Percentiles rank a stretch among this genome's conserved stretches.
These are phyloP conservation scores for Leucocoprinus sp. DNA, from an alignment of 768 basidiomycete genomes.

Conservation along the genomic window DNA sequence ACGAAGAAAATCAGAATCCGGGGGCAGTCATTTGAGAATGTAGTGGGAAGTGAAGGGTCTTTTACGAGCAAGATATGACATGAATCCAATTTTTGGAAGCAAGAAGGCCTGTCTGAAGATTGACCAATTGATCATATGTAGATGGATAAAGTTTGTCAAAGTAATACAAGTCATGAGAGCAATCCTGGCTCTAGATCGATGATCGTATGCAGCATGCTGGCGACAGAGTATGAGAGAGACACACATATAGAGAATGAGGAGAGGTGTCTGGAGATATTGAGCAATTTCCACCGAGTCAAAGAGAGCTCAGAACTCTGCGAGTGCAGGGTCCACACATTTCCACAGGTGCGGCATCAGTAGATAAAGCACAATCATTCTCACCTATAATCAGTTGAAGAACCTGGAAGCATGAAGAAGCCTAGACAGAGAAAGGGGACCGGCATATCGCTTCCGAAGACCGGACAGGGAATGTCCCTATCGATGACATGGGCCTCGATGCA, in stretches of 20 bases:
- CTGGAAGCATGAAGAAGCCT: slow-evolving; percentile 9
- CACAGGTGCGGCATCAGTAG: slow-evolving; percentile 3
- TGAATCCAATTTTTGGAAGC: not conserved
- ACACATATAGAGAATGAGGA: not conserved
- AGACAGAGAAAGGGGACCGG: slow-evolving; percentile 6
- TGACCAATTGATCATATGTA: not conserved
- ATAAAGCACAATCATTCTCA: slow-evolving; percentile 1
- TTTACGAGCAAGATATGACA: not conserved
- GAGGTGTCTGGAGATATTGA: not conserved
- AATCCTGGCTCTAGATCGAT: not conserved
- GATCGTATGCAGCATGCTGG: not conserved
- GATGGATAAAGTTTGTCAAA: not conserved
- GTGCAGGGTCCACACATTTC: not conserved
- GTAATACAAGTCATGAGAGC: not conserved
- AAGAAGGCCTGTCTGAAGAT: not conserved
- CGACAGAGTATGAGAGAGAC: slow-evolving; percentile 1
- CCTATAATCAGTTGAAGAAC: slow-evolving; percentile 9
- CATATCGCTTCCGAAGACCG: slow-evolving; percentile 9
- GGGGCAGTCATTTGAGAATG: not conserved
- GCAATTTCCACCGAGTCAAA: not conserved
- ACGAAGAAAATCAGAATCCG: not conserved
- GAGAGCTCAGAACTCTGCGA: not conserved
- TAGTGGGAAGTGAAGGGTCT: not conserved
- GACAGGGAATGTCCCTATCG: not conserved
- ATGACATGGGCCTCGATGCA: not conserved